Evolutionary conservation across 2,329 filamentous ascomycete genomes (phyloP).

Genomic region (Whalleya microplaca): DNA sequence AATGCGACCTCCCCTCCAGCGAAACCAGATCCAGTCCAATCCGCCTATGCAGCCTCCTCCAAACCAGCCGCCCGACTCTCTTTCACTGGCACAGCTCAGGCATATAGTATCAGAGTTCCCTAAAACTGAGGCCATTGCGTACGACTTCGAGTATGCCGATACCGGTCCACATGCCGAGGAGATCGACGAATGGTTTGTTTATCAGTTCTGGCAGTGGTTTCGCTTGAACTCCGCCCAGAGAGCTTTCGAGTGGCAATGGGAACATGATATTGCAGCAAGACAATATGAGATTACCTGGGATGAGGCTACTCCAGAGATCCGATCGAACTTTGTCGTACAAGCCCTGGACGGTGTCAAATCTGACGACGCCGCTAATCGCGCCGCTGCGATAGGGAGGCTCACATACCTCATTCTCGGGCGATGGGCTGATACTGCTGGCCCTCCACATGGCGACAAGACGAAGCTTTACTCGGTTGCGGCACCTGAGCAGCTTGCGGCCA

Average conservation of each 20-base stretch:
- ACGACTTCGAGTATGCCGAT: constrained; percentile 85
- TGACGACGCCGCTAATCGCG: constrained; percentile 52
- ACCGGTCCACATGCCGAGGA: constrained; percentile 79
- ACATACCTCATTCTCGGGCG: constrained; percentile 68
- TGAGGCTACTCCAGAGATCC: constrained; percentile 60
- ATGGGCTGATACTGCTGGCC: constrained; percentile 70
- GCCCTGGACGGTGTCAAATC: constrained; percentile 52
- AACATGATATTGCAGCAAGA: constrained; percentile 50
- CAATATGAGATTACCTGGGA: constrained; percentile 64
- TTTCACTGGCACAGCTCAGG: constrained; percentile 74
- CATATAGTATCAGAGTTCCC: constrained; percentile 76
- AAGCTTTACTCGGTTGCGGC: constrained; percentile 54
- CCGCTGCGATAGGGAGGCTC: constrained; percentile 59
- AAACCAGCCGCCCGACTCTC: constrained; percentile 62
- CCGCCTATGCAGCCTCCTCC: constrained; percentile 35
- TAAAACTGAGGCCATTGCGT: constrained; percentile 69
- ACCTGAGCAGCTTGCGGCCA: constrained; percentile 60
- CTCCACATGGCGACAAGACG: constrained; percentile 45
- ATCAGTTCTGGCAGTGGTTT: constrained; percentile 82
- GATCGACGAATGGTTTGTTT: constrained; percentile 97
- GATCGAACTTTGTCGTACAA: constrained; percentile 59
- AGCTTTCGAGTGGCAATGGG: constrained; percentile 79
- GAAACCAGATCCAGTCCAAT: constrained; percentile 35
- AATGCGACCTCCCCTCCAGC: constrained; percentile 35
- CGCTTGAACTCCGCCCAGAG: constrained; percentile 76